Base-by-base conservation (phyloP, 768 basidiomycete species). In the Mycena maculata region DNA sequence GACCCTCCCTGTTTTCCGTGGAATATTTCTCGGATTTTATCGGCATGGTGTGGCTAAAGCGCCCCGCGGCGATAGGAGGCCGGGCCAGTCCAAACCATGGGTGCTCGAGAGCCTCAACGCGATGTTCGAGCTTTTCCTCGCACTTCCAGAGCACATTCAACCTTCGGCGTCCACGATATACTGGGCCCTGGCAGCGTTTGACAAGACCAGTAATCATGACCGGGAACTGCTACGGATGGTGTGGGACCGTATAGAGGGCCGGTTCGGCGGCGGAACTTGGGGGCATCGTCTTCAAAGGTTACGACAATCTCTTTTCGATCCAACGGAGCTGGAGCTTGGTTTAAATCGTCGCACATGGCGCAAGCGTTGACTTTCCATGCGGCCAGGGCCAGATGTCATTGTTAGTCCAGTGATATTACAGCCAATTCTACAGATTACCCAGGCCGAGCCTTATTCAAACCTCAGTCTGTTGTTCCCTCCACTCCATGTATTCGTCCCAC, bases 401-500 rank as follows among this genome's bases (percentile, higher is more conserved):
- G n/a, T n/a, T n/a, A 22, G 30, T 55, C 53, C 62, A 36, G 56
- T 60, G 67, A 48, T 70, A 59, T 42, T 63, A 59, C 60, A 56
- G 58, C 22, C 22, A 10, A 53, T 62, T 58, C 55, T 61, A 67
- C 65, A 60, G 16, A 56, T 50, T n/a, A 6, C 28, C 45, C 31
- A 3, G 45, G n/a, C n/a, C n/a, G n/a, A n/a, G n/a, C n/a, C n/a
- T n/a, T n/a, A 47, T 25, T 65, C 41, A 65, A 23, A 45, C 39
- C 18, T 27, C 60, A 25, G 52, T 64, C 53, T 85, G 84, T 47
- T 76, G 77, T 62, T 81, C 81, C 76, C 94, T 87, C 94, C 95
- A 96, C 38, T 83, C 81, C 65, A 87, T 81, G 76, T 91, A 97
- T 64, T 95, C 91, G 38, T 88, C 88, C 90, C 93, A 96, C 15